Evolutionary conservation across 106 monocot genomes (phyloP).

Genomic region (Acanthochlamys bracteata): DNA sequence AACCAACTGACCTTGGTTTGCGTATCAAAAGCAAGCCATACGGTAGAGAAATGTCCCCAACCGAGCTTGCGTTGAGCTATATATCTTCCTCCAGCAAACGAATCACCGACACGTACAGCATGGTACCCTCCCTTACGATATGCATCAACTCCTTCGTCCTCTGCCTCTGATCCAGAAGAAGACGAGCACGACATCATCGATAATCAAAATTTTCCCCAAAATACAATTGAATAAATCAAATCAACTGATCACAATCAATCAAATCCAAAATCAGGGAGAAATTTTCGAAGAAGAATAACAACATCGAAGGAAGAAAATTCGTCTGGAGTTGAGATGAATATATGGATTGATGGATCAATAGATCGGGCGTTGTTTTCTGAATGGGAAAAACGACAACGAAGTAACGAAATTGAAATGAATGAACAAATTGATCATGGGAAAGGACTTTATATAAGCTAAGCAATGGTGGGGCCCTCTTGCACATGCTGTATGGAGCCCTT

Average conservation of each 20-base stretch:
- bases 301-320: too few relatives aligned
- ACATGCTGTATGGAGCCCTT: too few relatives aligned
- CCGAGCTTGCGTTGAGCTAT: constrained; percentile 89
- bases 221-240: too few relatives aligned
- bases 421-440: too few relatives aligned
- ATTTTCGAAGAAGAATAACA: too few relatives aligned
- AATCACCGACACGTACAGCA: constrained; percentile 66
- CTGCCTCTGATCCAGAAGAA: constrained; percentile 51
- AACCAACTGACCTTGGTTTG: background rate
- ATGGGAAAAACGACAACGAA: background rate
- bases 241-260: too few relatives aligned
- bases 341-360: background rate
- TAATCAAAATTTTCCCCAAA: too few relatives aligned
- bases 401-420: too few relatives aligned
- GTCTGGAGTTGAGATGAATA: too few relatives aligned
- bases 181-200: constrained; percentile 61
- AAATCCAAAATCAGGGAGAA: too few relatives aligned
- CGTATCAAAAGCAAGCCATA: constrained; percentile 87
- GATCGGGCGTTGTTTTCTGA: background rate
- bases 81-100: constrained; percentile 59
- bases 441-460: too few relatives aligned
- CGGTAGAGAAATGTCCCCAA: constrained; percentile 91
- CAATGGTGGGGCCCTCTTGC: too few relatives aligned
- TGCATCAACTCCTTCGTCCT: constrained; percentile 64
- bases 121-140: constrained; percentile 92